Conservation (phyloP, 345 rosid species). For the Excoecaria cochinchinensis region DNA sequence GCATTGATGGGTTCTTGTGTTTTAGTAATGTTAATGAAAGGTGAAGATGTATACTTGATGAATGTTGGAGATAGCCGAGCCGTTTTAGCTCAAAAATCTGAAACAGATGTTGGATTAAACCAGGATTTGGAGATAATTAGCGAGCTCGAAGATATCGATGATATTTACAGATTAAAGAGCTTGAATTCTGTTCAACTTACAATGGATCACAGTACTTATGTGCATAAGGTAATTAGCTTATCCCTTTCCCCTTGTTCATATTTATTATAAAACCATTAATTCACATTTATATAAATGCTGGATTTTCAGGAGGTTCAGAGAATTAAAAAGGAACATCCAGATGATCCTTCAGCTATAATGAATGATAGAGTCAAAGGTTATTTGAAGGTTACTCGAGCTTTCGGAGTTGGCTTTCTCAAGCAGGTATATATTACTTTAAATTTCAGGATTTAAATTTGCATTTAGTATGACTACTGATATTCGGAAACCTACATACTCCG, state of each 20-base stretch:
- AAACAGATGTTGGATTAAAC: conserved; percentile 30
- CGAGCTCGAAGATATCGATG: conserved; percentile 14
- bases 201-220: conserved; percentile 74
- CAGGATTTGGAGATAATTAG: conserved; percentile 62
- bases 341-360: conserved; percentile 63
- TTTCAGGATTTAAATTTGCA: too few species aligned
- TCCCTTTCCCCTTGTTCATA: not conserved
- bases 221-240: conserved; percentile 52
- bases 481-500: too few species aligned
- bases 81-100: conserved; percentile 53
- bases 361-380: conserved; percentile 93
- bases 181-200: conserved; percentile 70
- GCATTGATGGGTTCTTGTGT: conserved; percentile 97
- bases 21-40: conserved; percentile 79
- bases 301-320: conserved; percentile 74
- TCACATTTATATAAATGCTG: not conserved
- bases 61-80: conserved; percentile 93
- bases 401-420: conserved; percentile 92
- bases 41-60: conserved; percentile 87
- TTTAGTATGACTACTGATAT: too few species aligned
- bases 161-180: conserved; percentile 21
- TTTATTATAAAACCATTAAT: not conserved
- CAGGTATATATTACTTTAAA: conserved; percentile 26
- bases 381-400: conserved; percentile 92
- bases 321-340: conserved; percentile 74